A percentile compares a stretch with the other conserved stretches of the same genome.
Conservation (phyloP, 345 rosid species). For the Moringa oleifera region DNA sequence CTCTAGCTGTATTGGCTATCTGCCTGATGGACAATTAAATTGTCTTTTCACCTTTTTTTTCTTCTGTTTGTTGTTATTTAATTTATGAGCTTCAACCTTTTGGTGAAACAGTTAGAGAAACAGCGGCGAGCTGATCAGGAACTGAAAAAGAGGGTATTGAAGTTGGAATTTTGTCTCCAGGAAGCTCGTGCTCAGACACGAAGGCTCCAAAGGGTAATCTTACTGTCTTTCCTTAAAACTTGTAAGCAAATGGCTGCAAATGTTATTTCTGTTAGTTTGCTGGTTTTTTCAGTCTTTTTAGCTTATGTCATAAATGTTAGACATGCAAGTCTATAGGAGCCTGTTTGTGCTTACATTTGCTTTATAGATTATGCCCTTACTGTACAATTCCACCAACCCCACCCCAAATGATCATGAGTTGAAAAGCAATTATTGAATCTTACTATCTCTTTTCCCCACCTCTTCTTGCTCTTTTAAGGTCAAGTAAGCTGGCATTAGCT, state of each 20-base stretch:
- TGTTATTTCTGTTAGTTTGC: too few species aligned
- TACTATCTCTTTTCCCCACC: background rate
- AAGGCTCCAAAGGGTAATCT: constrained; percentile 69
- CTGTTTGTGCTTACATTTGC: too few species aligned
- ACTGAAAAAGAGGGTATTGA: constrained; percentile 77
- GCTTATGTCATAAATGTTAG: too few species aligned
- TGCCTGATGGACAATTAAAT: constrained; percentile 7
- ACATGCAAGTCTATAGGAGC: too few species aligned
- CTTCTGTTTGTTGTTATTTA: background rate
- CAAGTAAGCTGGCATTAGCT: background rate
- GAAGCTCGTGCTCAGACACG: constrained; percentile 79
- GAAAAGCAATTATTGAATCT: too few species aligned
- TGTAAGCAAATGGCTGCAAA: too few species aligned
- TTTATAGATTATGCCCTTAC: too few species aligned
- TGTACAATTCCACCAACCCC: too few species aligned
- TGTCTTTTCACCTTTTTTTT: background rate
- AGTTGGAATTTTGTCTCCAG: constrained; percentile 86
- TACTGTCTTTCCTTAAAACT: background rate
- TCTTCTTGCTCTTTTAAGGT: background rate
- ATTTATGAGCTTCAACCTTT: constrained; percentile 13
- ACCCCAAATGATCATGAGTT: too few species aligned
- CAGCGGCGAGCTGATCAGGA: constrained; percentile 80
- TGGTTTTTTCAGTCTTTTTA: too few species aligned
- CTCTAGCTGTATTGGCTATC: background rate
- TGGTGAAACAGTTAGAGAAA: constrained; percentile 64